Percentiles rank a stretch among this genome's conserved stretches.
Evolutionary conservation across 345 rosid species (phyloP).

Genomic region (Eucalyptus polybractea): DNA sequence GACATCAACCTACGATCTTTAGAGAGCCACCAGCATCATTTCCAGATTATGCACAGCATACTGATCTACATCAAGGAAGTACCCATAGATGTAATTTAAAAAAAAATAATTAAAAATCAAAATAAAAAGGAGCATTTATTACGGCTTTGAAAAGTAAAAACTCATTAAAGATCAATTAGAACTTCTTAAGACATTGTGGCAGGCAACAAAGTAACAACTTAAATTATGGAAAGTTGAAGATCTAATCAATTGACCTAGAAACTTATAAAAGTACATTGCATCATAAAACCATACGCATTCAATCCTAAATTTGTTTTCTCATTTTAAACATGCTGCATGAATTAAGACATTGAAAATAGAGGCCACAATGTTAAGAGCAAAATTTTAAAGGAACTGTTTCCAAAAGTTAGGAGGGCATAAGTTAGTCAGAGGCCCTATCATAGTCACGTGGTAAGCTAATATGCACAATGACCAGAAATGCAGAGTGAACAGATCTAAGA

Average conservation of each 20-base stretch:
- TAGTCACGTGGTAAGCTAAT: not conserved
- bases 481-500: not conserved
- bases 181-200: not conserved
- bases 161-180: not conserved
- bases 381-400: not conserved
- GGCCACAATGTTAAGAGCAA: not conserved
- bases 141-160: not conserved
- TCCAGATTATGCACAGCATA: not conserved
- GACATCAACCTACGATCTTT: not conserved
- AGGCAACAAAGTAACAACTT: not conserved
- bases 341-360: not conserved
- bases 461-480: not conserved
- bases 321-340: not conserved
- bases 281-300: not conserved
- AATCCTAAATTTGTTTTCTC: not conserved
- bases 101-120: not conserved
- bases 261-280: not conserved
- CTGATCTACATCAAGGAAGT: not conserved
- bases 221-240: not conserved
- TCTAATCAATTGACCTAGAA: not conserved
- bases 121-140: not conserved
- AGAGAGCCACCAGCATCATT: not conserved
- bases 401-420: not conserved
- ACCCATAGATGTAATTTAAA: not conserved
- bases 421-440: not conserved